Evolutionary conservation across 495 filamentous ascomycete genomes (phyloP).

Genomic region (Penicillium steckii): DNA sequence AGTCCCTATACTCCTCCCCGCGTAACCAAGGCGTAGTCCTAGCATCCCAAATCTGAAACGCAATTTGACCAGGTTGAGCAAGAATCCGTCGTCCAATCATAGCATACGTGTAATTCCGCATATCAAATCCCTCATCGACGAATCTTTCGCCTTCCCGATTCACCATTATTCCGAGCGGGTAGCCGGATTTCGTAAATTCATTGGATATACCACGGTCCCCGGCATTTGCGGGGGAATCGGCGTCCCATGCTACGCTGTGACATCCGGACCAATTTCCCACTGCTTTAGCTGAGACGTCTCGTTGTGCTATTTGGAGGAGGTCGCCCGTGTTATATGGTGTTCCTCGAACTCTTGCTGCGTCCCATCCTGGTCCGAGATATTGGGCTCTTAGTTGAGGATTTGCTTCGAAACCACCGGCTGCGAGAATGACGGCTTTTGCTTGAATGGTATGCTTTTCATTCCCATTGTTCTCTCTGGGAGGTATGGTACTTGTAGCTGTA

Average conservation of each 20-base stretch:
- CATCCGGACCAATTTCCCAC: slow-evolving; percentile 62
- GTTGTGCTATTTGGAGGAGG: slow-evolving; percentile 46
- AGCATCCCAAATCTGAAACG: slow-evolving; percentile 63
- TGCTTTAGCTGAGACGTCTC: slow-evolving; percentile 44
- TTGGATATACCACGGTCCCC: slow-evolving; percentile 57
- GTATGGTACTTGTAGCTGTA: no score
- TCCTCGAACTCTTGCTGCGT: slow-evolving; percentile 57
- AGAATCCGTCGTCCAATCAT: slow-evolving; percentile 57
- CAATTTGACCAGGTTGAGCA: slow-evolving; percentile 51
- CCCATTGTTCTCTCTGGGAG: no score
- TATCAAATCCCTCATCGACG: slow-evolving; percentile 62
- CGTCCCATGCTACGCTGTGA: slow-evolving; percentile 62
- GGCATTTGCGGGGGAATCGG: slow-evolving; percentile 46
- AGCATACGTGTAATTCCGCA: slow-evolving; percentile 65
- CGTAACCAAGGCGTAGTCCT: slow-evolving; percentile 46
- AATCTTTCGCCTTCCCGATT: slow-evolving; percentile 57
- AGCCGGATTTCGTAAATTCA: slow-evolving; percentile 65
- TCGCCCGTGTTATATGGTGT: slow-evolving; percentile 62
- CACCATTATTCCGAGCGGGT: slow-evolving; percentile 62
- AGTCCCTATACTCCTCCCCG: slow-evolving; percentile 56
- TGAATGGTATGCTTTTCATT: slow-evolving; percentile 24
- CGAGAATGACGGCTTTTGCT: slow-evolving; percentile 48
- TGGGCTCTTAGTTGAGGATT: slow-evolving; percentile 52
- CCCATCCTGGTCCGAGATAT: slow-evolving; percentile 62
- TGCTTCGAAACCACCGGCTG: slow-evolving; percentile 62